phyloP scores from a whole-genome alignment of 2,329 filamentous ascomycete genomes.

The Fonsecaea multimorphosa region DNA sequence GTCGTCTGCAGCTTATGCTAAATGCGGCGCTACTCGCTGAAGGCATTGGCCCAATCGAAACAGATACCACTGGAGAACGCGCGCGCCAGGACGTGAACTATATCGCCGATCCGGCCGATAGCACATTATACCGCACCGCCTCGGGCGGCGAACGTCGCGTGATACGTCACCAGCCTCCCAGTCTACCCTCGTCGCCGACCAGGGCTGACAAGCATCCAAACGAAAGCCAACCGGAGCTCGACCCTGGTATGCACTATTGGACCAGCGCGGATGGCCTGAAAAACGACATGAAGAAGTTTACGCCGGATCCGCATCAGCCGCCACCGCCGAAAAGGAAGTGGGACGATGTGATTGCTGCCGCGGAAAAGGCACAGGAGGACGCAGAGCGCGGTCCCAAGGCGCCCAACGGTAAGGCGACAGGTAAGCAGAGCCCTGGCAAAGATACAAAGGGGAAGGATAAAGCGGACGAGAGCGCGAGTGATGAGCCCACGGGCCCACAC shows the following conservation, averaged over 20 bases:
- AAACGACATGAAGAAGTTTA: background rate
- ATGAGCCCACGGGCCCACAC: too few relatives aligned
- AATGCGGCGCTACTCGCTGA: background rate
- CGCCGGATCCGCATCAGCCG: background rate
- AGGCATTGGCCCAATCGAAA: background rate
- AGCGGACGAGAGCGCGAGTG: background rate
- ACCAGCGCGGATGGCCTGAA: constrained; percentile 2
- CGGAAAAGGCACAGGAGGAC: background rate
- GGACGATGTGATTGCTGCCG: background rate
- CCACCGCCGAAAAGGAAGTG: background rate
- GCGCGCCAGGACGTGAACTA: background rate
- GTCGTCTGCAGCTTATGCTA: background rate
- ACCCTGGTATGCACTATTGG: background rate
- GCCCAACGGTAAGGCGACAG: background rate
- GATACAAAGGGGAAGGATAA: background rate
- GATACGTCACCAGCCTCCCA: background rate
- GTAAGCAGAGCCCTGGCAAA: background rate
- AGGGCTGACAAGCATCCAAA: background rate
- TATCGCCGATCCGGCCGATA: background rate
- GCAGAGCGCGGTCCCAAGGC: background rate
- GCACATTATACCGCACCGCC: background rate
- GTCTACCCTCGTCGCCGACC: background rate
- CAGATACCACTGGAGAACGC: background rate
- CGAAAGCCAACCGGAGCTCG: background rate
- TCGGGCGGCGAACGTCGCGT: background rate